Evolutionary conservation across 2,329 filamentous ascomycete species (phyloP).

Genomic region (Fusarium pseudograminearum): DNA sequence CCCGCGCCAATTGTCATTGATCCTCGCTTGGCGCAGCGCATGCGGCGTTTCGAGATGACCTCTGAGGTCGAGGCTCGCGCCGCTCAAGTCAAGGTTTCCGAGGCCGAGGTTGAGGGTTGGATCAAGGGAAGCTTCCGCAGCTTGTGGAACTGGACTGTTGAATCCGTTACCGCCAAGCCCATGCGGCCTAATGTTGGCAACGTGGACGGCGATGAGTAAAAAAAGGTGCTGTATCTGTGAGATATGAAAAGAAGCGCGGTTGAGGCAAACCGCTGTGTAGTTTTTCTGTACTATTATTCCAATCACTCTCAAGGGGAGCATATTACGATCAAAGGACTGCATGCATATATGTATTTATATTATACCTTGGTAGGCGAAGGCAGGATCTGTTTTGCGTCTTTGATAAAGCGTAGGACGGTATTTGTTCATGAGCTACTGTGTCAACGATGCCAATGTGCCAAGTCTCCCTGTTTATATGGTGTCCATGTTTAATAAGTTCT

Average conservation of each 20-base stretch:
- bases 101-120: constrained; percentile 78
- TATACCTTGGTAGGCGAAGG: constrained; percentile 33
- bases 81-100: constrained; percentile 69
- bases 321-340: constrained; percentile 25
- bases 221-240: constrained; percentile 1
- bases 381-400: constrained; percentile 24
- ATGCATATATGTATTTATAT: constrained; percentile 45
- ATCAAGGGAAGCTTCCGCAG: constrained; percentile 70
- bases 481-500: background rate
- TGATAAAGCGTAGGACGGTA: constrained; percentile 37
- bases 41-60: constrained; percentile 81
- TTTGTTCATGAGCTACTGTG: constrained; percentile 29
- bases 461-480: constrained; percentile 32
- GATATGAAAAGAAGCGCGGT: constrained; percentile 3
- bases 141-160: constrained; percentile 64
- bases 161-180: constrained; percentile 56
- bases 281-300: constrained; percentile 45
- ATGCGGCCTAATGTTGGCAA: constrained; percentile 57
- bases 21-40: constrained; percentile 77
- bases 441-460: constrained; percentile 33
- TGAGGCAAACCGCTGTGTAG: constrained; percentile 11
- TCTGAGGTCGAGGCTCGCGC: constrained; percentile 78
- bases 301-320: constrained; percentile 7
- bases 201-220: constrained; percentile 53
- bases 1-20: constrained; percentile 80